Evolutionary conservation across 805 yeast species (phyloP), one percentile per base, ranked within the genome.

Genomic region (Saccharomyces mikatae): DNA sequence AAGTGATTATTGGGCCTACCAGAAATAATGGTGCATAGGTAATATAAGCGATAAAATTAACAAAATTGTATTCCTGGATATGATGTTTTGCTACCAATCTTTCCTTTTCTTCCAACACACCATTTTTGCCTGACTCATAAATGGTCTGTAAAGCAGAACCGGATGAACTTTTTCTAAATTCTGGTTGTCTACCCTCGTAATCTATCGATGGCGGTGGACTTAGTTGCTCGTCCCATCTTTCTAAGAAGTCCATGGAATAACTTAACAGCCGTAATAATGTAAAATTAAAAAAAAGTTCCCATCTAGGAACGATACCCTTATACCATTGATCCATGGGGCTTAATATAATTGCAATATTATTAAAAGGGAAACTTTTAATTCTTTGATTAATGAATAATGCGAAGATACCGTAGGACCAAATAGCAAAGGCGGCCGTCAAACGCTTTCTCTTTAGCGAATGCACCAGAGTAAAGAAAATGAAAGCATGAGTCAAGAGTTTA

Each of bases 231-330:
- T 55, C 21, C 60, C 59, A 66, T 51, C 70, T 74, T 60, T 77
- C 79, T 32, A 83, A 61, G 62, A 79, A 88, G 70, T 91, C 98
- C 58, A 87, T 67, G 58, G 87, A 86, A 69, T 77, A 91, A 52
- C 96, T 87, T 46, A 92, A 72, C 80, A 89, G 80, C 60, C 96
- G 77, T 52, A 91, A 76, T 56, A 91, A 73, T 1, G 96, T 86
- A 71, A 92, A 89, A 71, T 92, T 92, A 77, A 84, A 91, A 61
- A 86, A 87, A 6, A 92, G 96, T 65, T 91, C 97, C 98, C 98
- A 91, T 60, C 97, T 77, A 14, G 81, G 76, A 54, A 91, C 83
- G 11, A 90, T 76, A 0, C 97, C 96, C 49, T 79, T 76, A 61
- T 79, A 84, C 0, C 79, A 78, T 29, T 72, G 62, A 62, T 89